These are phyloP conservation scores for Suillus plorans DNA, from an alignment of 768 basidiomycete genomes.

Conservation along the genomic window DNA sequence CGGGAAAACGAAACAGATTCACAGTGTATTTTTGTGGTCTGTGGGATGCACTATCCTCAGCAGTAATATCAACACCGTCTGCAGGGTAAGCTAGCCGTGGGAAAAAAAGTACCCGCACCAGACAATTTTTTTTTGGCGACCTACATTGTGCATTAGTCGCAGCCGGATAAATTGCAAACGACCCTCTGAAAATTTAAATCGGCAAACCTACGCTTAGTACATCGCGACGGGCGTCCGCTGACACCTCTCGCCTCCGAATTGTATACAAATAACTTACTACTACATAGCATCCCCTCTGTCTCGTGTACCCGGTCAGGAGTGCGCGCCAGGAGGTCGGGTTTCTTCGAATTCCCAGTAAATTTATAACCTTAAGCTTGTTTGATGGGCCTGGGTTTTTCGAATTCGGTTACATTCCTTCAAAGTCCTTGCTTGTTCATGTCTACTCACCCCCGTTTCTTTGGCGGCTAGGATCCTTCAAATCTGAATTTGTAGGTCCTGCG, in stretches of 20 bases:
- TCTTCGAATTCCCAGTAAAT: background rate
- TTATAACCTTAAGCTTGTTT: background rate
- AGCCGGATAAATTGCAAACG: no score
- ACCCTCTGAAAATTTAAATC: background rate
- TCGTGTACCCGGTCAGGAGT: background rate
- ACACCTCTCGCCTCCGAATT: background rate
- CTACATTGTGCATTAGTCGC: background rate
- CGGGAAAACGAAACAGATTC: background rate
- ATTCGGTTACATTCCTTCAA: background rate
- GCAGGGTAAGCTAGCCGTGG: background rate
- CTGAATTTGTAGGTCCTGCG: no score
- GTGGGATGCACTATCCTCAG: background rate
- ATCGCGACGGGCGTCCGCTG: background rate
- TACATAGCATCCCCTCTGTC: background rate
- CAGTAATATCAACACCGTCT: background rate
- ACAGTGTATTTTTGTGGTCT: background rate
- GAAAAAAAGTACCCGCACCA: background rate
- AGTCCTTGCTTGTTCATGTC: no score
- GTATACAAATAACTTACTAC: background rate
- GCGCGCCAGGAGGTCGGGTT: background rate
- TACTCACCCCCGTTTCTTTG: no score
- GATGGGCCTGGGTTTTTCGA: background rate
- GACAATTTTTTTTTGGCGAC: background rate
- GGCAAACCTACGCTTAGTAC: background rate
- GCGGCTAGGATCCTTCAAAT: no score